These are phyloP conservation scores for Leucocoprinus leucothites DNA, from an alignment of 768 basidiomycete genomes.

Conservation along the genomic window DNA sequence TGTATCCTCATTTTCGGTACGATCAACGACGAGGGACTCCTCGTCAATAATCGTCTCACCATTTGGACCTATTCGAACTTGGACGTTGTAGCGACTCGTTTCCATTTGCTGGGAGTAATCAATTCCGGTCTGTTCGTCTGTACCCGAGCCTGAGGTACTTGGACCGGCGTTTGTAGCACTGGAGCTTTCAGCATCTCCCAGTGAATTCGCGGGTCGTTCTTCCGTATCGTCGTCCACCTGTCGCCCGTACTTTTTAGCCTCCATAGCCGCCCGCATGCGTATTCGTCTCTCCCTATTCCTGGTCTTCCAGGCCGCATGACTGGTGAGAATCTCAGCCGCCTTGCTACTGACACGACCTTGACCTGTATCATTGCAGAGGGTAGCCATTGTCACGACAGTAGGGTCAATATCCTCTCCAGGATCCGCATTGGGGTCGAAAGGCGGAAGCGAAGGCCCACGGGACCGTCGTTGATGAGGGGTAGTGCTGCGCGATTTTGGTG, in stretches of 20 bases:
- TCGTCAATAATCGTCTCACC: conserved; percentile 88
- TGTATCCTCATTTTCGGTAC: conserved; percentile 64
- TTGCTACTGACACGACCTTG: conserved; percentile 79
- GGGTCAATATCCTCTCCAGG: conserved; percentile 80
- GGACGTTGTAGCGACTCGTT: conserved; percentile 75
- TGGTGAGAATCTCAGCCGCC: conserved; percentile 65
- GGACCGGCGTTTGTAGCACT: conserved; percentile 2
- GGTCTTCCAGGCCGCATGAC: conserved; percentile 71
- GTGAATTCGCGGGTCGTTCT: conserved; percentile 12
- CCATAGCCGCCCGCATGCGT: conserved; percentile 60
- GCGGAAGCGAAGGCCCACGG: conserved; percentile 49
- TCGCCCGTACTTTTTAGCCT: conserved; percentile 73
- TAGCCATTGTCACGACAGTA: conserved; percentile 80
- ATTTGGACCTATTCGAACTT: conserved; percentile 83
- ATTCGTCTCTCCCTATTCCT: conserved; percentile 65
- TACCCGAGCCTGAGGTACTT: conserved; percentile 17
- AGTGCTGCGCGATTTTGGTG: conserved; percentile 23
- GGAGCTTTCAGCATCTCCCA: conserved; percentile 15
- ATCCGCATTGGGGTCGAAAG: conserved; percentile 55
- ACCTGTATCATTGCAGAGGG: conserved; percentile 73
- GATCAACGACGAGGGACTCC: conserved; percentile 78
- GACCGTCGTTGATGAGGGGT: conserved; percentile 35
- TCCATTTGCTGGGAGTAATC: conserved; percentile 66
- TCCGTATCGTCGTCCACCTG: conserved; percentile 44
- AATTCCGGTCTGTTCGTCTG: conserved; percentile 54